Percentiles rank a stretch among this genome's conserved stretches.
phyloP scores from a whole-genome alignment of 495 filamentous ascomycete species.

The Durotheca rogersii region DNA sequence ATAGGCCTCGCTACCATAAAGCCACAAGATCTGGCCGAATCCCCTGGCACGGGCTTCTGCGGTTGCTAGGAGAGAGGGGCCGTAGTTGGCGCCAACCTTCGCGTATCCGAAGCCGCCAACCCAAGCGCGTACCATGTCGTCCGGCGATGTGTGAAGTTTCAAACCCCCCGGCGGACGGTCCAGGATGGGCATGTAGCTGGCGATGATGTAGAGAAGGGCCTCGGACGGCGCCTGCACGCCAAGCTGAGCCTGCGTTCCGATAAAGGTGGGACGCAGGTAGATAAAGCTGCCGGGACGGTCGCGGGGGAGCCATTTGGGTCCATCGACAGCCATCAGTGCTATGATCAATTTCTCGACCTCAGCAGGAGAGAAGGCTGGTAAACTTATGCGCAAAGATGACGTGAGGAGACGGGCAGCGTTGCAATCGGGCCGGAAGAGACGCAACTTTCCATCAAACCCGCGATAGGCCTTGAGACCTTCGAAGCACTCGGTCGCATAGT shows the following conservation, averaged over 20 bases:
- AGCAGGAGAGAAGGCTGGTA: slow-evolving; percentile 70
- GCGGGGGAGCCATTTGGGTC: slow-evolving; percentile 76
- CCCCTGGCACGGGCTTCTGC: slow-evolving; percentile 67
- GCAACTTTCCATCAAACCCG: slow-evolving; percentile 75
- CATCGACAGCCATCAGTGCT: slow-evolving; percentile 68
- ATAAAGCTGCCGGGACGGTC: slow-evolving; percentile 65
- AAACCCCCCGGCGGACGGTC: slow-evolving; percentile 60
- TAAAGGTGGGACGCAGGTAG: slow-evolving; percentile 80
- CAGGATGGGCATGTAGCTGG: slow-evolving; percentile 67
- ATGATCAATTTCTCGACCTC: slow-evolving; percentile 75
- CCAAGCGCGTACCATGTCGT: slow-evolving; percentile 85
- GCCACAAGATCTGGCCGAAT: slow-evolving; percentile 89
- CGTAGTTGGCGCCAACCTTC: slow-evolving; percentile 92
- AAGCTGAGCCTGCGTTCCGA: slow-evolving; percentile 74
- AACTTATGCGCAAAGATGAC: slow-evolving; percentile 70
- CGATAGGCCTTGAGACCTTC: slow-evolving; percentile 89
- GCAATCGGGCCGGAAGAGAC: slow-evolving; percentile 78
- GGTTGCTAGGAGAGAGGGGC: slow-evolving; percentile 74
- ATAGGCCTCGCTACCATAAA: slow-evolving; percentile 70
- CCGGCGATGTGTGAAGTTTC: slow-evolving; percentile 72
- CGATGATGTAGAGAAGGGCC: slow-evolving; percentile 81
- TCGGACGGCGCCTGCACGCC: slow-evolving; percentile 80
- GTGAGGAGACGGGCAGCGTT: slow-evolving; percentile 75
- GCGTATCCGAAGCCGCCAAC: slow-evolving; percentile 88
- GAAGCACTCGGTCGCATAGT: slow-evolving; percentile 93